These are phyloP conservation scores for Vitis hybrid DNA, from an alignment of 177 flowering plant species.

Conservation along the genomic window DNA sequence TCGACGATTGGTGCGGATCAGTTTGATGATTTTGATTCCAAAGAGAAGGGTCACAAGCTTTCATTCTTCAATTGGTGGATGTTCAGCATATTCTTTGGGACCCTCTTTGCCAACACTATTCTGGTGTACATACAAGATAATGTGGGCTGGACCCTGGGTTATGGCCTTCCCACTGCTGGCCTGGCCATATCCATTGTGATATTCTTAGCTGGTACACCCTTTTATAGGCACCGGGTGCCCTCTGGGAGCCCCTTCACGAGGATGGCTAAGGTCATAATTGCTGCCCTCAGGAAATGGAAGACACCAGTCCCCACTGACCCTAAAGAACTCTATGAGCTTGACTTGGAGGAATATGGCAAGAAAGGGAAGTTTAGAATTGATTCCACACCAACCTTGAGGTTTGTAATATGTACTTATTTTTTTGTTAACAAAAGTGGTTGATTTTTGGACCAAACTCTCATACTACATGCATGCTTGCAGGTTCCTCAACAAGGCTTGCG, in stretches of 20 bases:
- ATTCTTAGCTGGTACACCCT: slow-evolving; percentile 70
- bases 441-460: neutral
- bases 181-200: slow-evolving; percentile 60
- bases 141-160: slow-evolving; percentile 84
- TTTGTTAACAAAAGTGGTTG: too few species aligned
- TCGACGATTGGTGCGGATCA: slow-evolving; percentile 91
- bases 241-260: slow-evolving; percentile 72
- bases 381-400: slow-evolving; percentile 63
- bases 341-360: slow-evolving; percentile 45
- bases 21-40: slow-evolving; percentile 75
- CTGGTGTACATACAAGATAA: slow-evolving; percentile 86
- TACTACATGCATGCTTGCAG: slow-evolving; percentile 34
- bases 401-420: neutral
- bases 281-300: slow-evolving; percentile 58
- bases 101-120: slow-evolving; percentile 75
- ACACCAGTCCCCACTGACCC: slow-evolving; percentile 54
- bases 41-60: slow-evolving; percentile 67
- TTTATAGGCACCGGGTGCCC: slow-evolving; percentile 74
- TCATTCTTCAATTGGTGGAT: slow-evolving; percentile 98
- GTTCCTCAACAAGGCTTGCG: slow-evolving; percentile 77
- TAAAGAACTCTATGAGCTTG: slow-evolving; percentile 69
- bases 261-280: slow-evolving; percentile 73
- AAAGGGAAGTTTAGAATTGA: slow-evolving; percentile 58
- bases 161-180: slow-evolving; percentile 75
- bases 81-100: slow-evolving; percentile 75